A percentile compares a stretch with the other conserved stretches of the same genome.
Evolutionary conservation across 768 basidiomycete species (phyloP).

Genomic region (Mycena indigotica): DNA sequence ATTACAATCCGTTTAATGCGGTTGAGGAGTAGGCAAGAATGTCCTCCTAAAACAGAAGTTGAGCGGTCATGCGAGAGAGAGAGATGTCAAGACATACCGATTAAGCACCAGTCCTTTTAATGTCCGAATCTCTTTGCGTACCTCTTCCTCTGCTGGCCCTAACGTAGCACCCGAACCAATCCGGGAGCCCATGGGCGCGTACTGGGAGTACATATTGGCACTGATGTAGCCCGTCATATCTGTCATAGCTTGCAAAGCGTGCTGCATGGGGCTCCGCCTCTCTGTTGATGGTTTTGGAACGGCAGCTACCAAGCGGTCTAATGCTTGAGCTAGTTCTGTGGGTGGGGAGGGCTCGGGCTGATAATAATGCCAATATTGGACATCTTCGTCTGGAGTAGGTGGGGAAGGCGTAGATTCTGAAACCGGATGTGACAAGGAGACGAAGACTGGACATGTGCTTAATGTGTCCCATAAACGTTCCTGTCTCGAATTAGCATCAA

Average conservation of each 20-base stretch:
- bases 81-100: constrained; percentile 44
- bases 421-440: constrained; percentile 30
- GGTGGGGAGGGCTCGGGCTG: constrained; percentile 35
- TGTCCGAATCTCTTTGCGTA: constrained; percentile 72
- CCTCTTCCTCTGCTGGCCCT: constrained; percentile 62
- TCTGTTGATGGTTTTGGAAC: constrained; percentile 38
- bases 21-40: constrained; percentile 32
- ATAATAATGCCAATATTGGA: constrained; percentile 44
- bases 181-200: constrained; percentile 36
- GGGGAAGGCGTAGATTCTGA: constrained; percentile 23
- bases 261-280: constrained; percentile 48
- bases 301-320: constrained; percentile 37
- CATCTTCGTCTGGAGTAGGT: constrained; percentile 20
- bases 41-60: constrained; percentile 25
- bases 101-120: constrained; percentile 81
- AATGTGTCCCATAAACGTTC: constrained; percentile 63
- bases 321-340: constrained; percentile 41
- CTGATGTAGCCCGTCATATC: constrained; percentile 82
- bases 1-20: too few relatives aligned
- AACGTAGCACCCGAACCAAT: constrained; percentile 29
- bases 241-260: constrained; percentile 64
- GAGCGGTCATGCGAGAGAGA: neutral
- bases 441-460: constrained; percentile 53
- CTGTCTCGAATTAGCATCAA: constrained; percentile 34
- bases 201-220: constrained; percentile 66